A percentile compares a stretch with the other conserved stretches of the same genome.
These are phyloP conservation scores for Myochromella boudieri DNA, from an alignment of 768 basidiomycete genomes.

Conservation along the genomic window DNA sequence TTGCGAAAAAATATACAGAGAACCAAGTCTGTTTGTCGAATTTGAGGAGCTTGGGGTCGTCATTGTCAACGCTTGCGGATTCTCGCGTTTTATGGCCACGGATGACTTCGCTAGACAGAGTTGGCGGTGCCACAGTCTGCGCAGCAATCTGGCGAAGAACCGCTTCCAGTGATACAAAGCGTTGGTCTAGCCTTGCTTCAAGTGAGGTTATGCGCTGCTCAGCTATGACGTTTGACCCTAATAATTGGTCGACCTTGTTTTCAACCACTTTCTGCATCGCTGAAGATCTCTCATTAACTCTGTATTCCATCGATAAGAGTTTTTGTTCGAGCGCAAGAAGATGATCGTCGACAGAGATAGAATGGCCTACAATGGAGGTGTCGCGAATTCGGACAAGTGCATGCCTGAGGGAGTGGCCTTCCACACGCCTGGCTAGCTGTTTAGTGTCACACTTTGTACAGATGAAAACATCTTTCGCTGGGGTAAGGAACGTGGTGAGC, in stretches of 20 bases:
- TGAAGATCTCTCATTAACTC: conserved; percentile 25
- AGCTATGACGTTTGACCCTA: conserved; percentile 23
- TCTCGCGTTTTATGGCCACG: no score
- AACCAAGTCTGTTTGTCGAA: no score
- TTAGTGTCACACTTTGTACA: conserved; percentile 30
- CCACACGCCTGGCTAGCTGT: conserved; percentile 6
- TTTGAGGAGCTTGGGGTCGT: no score
- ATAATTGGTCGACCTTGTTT: conserved; percentile 24
- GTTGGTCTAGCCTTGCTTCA: conserved; percentile 16
- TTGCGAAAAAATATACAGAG: no score
- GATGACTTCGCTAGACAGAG: conserved; percentile 27
- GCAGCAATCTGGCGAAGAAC: conserved; percentile 23
- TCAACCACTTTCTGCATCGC: conserved; percentile 23
- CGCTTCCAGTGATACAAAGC: conserved; percentile 21
- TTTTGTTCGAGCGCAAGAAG: conserved; percentile 33
- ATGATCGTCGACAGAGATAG: background rate
- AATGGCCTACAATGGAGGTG: background rate
- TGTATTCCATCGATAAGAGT: conserved; percentile 27
- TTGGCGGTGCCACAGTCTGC: conserved; percentile 25
- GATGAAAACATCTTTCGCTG: conserved; percentile 31
- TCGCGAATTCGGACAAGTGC: conserved; percentile 24
- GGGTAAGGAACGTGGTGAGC: background rate
- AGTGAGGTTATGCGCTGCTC: conserved; percentile 16
- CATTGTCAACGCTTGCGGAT: no score
- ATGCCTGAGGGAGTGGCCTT: conserved; percentile 20